Evolutionary conservation across 495 filamentous ascomycete species (phyloP).

Genomic region (Penicillium odoratum): DNA sequence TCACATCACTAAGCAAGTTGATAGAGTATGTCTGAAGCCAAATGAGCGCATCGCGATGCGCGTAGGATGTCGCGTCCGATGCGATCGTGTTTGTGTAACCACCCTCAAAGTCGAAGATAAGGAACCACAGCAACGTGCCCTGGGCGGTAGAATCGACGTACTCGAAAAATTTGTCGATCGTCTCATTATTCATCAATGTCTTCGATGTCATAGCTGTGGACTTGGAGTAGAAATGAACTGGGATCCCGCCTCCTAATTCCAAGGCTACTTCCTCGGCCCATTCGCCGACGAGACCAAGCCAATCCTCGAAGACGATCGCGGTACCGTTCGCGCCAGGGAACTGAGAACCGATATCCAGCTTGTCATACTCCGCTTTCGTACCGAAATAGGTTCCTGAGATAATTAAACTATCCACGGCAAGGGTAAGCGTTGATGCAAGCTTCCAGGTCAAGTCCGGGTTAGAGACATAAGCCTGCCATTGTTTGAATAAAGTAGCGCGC

Average conservation of each 20-base stretch:
- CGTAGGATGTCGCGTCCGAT: slow-evolving; percentile 35
- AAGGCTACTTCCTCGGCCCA: slow-evolving; percentile 48
- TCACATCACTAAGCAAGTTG: slow-evolving; percentile 46
- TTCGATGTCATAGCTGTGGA: slow-evolving; percentile 46
- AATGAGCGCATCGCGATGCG: slow-evolving; percentile 41
- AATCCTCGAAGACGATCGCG: slow-evolving; percentile 57
- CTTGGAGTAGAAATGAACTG: slow-evolving; percentile 41
- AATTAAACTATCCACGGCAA: slow-evolving; percentile 29
- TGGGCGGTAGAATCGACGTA: slow-evolving; percentile 48
- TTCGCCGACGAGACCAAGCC: slow-evolving; percentile 51
- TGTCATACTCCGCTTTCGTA: slow-evolving; percentile 37
- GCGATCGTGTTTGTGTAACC: slow-evolving; percentile 38
- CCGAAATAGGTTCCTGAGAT: slow-evolving; percentile 46
- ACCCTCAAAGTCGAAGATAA: slow-evolving; percentile 43
- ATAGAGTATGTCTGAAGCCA: slow-evolving; percentile 39
- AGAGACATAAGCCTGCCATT: slow-evolving; percentile 39
- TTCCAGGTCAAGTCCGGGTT: slow-evolving; percentile 52
- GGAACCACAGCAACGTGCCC: slow-evolving; percentile 43
- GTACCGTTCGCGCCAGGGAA: slow-evolving; percentile 59
- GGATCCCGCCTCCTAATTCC: slow-evolving; percentile 30
- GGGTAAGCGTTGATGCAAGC: slow-evolving; percentile 43
- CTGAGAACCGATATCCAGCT: slow-evolving; percentile 49
- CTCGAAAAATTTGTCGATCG: slow-evolving; percentile 37
- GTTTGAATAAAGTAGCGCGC: slow-evolving; percentile 35
- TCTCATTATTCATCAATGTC: slow-evolving; percentile 35